Evolutionary conservation across 2,329 filamentous ascomycete species (phyloP).

Genomic region (Malbranchea zuffiana): DNA sequence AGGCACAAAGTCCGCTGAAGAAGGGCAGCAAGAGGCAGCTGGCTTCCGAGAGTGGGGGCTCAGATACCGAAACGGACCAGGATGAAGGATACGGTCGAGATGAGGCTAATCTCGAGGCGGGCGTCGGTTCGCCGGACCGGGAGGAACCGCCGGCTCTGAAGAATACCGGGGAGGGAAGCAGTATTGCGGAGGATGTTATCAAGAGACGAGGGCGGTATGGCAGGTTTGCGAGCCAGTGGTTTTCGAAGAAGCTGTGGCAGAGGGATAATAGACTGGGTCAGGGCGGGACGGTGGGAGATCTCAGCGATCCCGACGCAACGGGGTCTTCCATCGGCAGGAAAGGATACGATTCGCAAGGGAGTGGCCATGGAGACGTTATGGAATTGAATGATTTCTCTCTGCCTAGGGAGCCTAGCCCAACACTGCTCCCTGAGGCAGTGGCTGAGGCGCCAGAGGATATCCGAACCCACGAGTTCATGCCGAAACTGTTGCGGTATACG

Average conservation of each 20-base stretch:
- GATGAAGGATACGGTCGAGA: constrained; percentile 8
- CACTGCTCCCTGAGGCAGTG: constrained; percentile 1
- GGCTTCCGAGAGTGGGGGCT: constrained; percentile 23
- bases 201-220: constrained; percentile 73
- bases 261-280: constrained; percentile 6
- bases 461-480: constrained; percentile 52
- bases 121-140: constrained; percentile 18
- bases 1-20: constrained; percentile 11
- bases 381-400: constrained; percentile 14
- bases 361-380: constrained; percentile 9
- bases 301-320: constrained; percentile 12
- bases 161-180: constrained; percentile 39
- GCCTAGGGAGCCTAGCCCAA: constrained; percentile 5
- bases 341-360: neutral
- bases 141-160: constrained; percentile 21
- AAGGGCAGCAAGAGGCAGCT: constrained; percentile 25
- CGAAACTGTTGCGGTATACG: constrained; percentile 73
- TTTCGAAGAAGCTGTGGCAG: constrained; percentile 73
- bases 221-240: constrained; percentile 82
- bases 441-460: constrained; percentile 16
- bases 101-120: constrained; percentile 16
- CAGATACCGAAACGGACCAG: constrained; percentile 14
- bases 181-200: constrained; percentile 81
- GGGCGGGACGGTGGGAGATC: constrained; percentile 4
- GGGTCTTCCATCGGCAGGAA: constrained; percentile 7